These are phyloP conservation scores for Spizellomyces sp. DNA, from an alignment of 192 early-diverging fungal genomes.

Conservation along the genomic window DNA sequence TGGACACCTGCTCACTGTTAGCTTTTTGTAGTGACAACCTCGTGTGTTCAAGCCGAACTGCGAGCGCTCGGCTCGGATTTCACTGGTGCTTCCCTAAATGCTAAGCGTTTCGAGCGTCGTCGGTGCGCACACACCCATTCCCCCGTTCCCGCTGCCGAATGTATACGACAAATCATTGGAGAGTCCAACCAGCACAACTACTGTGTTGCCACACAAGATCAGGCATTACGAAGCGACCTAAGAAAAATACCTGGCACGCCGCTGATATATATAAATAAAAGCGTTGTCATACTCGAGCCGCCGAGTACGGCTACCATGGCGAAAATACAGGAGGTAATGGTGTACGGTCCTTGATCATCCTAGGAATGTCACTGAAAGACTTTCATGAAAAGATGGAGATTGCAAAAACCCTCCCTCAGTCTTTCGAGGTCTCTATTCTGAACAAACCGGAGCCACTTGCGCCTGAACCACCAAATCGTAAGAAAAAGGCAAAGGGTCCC, in stretches of 20 bases:
- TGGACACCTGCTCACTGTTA: conserved; percentile 2
- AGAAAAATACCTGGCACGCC: conserved; percentile 80
- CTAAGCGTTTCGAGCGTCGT: conserved; percentile 76
- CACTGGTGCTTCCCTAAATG: conserved; percentile 55
- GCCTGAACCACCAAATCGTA: conserved; percentile 52
- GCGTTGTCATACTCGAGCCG: conserved; percentile 80
- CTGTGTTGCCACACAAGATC: conserved; percentile 82
- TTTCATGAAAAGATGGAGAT: conserved; percentile 45
- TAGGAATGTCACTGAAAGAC: not conserved
- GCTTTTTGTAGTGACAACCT: conserved; percentile 64
- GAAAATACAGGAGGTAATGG: conserved; percentile 47
- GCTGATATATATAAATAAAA: conserved; percentile 79
- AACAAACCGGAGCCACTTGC: conserved; percentile 43
- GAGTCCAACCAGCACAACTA: conserved; percentile 79
- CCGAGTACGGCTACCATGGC: conserved; percentile 57
- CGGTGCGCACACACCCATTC: conserved; percentile 76
- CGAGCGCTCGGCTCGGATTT: conserved; percentile 66
- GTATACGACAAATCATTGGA: conserved; percentile 76
- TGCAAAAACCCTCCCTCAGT: conserved; percentile 54
- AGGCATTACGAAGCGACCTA: conserved; percentile 61
- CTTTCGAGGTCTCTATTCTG: conserved; percentile 53
- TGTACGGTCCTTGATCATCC: not conserved
- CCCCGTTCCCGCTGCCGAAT: conserved; percentile 60
- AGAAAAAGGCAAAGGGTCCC: conserved; percentile 76
- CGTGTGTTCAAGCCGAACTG: conserved; percentile 75